A percentile compares a stretch with the other conserved stretches of the same genome.
Conservation (phyloP, 495 filamentous ascomycete genomes). For the Penicillium diatomitis region DNA sequence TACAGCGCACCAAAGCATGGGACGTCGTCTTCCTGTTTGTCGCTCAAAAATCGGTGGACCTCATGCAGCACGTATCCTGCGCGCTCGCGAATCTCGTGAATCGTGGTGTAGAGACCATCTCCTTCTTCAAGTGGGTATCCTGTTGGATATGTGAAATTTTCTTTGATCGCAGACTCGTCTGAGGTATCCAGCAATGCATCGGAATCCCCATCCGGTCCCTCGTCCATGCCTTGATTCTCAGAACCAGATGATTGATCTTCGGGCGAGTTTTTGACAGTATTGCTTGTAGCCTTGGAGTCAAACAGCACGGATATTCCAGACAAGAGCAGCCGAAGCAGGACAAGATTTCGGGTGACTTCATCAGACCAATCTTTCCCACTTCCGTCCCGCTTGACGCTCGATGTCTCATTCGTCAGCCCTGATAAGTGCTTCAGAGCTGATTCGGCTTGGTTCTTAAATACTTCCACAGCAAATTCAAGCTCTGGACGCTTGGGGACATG, state of each 20-base stretch:
- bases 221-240: too few relatives aligned
- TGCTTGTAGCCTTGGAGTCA: slow-evolving; percentile 62
- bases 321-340: slow-evolving; percentile 73
- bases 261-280: slow-evolving; percentile 9
- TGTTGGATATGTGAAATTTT: slow-evolving; percentile 74
- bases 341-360: slow-evolving; percentile 82
- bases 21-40: slow-evolving; percentile 90
- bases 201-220: slow-evolving; percentile 41
- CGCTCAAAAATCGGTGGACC: slow-evolving; percentile 73
- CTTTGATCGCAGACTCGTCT: slow-evolving; percentile 74
- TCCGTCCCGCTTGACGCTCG: slow-evolving; percentile 83
- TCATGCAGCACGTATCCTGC: slow-evolving; percentile 72
- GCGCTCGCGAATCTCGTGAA: slow-evolving; percentile 72
- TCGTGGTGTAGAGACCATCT: slow-evolving; percentile 54
- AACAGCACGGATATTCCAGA: slow-evolving; percentile 86
- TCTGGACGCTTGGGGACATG: slow-evolving; percentile 74
- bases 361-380: slow-evolving; percentile 98
- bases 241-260: too few relatives aligned
- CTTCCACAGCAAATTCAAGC: slow-evolving; percentile 76
- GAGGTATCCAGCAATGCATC: slow-evolving; percentile 56
- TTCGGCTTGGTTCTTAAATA: slow-evolving; percentile 72
- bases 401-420: slow-evolving; percentile 67
- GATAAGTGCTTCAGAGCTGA: slow-evolving; percentile 59
- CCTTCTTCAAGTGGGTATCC: slow-evolving; percentile 69
- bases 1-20: slow-evolving; percentile 89